A percentile compares a stretch with the other conserved stretches of the same genome.
These are phyloP conservation scores for Aspergillus sp. DNA, from an alignment of 2,329 filamentous ascomycete species.

Conservation along the genomic window DNA sequence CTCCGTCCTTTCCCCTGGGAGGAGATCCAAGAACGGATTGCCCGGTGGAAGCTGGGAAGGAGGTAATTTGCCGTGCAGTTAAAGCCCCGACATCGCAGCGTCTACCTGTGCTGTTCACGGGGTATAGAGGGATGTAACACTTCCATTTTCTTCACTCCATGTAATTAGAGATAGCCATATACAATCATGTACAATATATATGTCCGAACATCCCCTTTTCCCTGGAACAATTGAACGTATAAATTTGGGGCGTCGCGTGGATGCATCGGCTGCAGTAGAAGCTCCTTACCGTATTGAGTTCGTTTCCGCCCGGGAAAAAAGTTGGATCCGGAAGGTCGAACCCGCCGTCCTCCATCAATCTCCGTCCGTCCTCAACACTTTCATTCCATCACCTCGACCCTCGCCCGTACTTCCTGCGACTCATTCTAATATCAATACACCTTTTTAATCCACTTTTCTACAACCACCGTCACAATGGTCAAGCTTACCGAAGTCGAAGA, in stretches of 20 bases:
- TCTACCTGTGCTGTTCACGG: neutral
- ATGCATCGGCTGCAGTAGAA: conserved; percentile 24
- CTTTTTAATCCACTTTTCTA: conserved; percentile 8
- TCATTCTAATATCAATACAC: conserved; percentile 11
- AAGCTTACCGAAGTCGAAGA: conserved; percentile 96
- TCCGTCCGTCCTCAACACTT: conserved; percentile 18
- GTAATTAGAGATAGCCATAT: conserved; percentile 23
- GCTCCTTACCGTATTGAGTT: conserved; percentile 37
- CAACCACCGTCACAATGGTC: conserved; percentile 66
- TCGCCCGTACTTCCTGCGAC: conserved; percentile 5
- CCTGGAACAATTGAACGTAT: neutral
- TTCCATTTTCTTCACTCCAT: conserved; percentile 19
- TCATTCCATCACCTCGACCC: conserved; percentile 12
- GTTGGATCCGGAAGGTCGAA: conserved; percentile 33
- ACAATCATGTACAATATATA: conserved; percentile 18
- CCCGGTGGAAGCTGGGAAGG: conserved; percentile 77
- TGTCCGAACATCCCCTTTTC: neutral
- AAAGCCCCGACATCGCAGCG: neutral
- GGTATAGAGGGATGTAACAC: conserved; percentile 1
- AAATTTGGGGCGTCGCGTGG: neutral
- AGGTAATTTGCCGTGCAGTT: conserved; percentile 43
- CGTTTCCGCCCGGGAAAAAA: conserved; percentile 39
- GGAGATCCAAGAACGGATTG: conserved; percentile 84
- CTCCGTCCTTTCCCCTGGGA: conserved; percentile 75
- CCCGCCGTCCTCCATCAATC: conserved; percentile 29